Evolutionary conservation across 2,329 filamentous ascomycete species (phyloP).

Genomic region (Microsporum canis): DNA sequence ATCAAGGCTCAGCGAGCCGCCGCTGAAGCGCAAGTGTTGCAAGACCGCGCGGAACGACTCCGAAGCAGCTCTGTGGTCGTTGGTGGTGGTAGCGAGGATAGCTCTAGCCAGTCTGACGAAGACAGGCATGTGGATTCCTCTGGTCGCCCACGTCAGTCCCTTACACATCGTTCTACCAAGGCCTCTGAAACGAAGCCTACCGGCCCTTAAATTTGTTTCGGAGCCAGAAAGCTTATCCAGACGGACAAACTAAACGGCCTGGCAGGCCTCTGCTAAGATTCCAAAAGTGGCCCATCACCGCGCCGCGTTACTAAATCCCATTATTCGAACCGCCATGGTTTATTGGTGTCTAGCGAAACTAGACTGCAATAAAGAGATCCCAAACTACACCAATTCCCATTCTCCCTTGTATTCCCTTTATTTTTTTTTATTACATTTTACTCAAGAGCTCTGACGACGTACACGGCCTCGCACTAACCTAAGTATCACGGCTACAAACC

Average conservation of each 20-base stretch:
- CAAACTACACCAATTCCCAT: not conserved
- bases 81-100: slow-evolving; percentile 30
- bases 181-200: slow-evolving; percentile 4
- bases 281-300: too few species aligned
- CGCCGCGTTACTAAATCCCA: too few species aligned
- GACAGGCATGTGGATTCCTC: slow-evolving; percentile 21
- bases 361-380: not conserved
- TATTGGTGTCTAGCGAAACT: too few species aligned
- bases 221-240: too few species aligned
- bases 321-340: too few species aligned
- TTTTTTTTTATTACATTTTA: not conserved
- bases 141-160: slow-evolving; percentile 9
- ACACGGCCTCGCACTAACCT: slow-evolving; percentile 1
- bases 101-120: slow-evolving; percentile 40
- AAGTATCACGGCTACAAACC: not conserved
- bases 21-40: slow-evolving; percentile 43
- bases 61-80: slow-evolving; percentile 31
- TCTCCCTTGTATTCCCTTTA: not conserved
- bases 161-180: slow-evolving; percentile 9
- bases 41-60: slow-evolving; percentile 34
- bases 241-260: too few species aligned
- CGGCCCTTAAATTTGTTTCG: not conserved
- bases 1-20: slow-evolving; percentile 63
- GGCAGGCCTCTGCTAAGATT: too few species aligned
- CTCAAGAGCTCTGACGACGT: not conserved